Evolutionary conservation across 805 yeast species (phyloP).

Genomic region (Danielia oregonensis): DNA sequence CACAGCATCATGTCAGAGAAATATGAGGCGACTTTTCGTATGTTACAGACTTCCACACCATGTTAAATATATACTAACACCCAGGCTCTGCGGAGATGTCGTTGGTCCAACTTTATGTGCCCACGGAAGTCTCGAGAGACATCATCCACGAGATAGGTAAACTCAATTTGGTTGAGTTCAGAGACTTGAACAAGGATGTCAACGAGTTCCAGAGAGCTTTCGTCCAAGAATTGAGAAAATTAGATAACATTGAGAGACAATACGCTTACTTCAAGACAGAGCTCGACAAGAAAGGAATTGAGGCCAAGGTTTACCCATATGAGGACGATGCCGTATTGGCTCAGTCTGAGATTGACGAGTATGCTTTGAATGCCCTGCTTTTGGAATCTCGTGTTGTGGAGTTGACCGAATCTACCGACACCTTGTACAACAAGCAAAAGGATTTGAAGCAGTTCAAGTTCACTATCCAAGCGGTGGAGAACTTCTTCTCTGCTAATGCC

Average conservation of each 20-base stretch:
- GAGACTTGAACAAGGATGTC: conserved; percentile 76
- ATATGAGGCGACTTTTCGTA: conserved; percentile 47
- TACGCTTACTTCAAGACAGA: conserved; percentile 42
- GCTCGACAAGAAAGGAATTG: conserved; percentile 47
- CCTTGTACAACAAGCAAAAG: conserved; percentile 58
- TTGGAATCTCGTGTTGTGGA: conserved; percentile 74
- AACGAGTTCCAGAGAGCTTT: conserved; percentile 86
- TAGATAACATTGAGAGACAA: conserved; percentile 89
- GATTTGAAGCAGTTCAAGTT: conserved; percentile 69
- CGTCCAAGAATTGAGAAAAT: conserved; percentile 78
- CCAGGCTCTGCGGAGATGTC: conserved; percentile 94
- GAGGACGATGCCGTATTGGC: conserved; percentile 25
- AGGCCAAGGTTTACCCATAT: conserved; percentile 33
- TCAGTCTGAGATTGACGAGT: conserved; percentile 68
- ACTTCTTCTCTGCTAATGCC: conserved; percentile 31
- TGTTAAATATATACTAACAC: conserved; percentile 15
- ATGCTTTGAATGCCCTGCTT: conserved; percentile 56
- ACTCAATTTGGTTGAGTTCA: conserved; percentile 78
- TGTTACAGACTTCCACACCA: conserved; percentile 13
- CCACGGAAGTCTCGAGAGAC: conserved; percentile 86
- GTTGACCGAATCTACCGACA: conserved; percentile 64
- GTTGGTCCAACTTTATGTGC: conserved; percentile 83
- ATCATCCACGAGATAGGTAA: conserved; percentile 85
- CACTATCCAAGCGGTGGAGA: conserved; percentile 34
- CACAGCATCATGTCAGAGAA: conserved; percentile 22